Evolutionary conservation across 768 basidiomycete species (phyloP), one percentile per base, ranked within the genome.

Genomic region (Piloderma croceum): DNA sequence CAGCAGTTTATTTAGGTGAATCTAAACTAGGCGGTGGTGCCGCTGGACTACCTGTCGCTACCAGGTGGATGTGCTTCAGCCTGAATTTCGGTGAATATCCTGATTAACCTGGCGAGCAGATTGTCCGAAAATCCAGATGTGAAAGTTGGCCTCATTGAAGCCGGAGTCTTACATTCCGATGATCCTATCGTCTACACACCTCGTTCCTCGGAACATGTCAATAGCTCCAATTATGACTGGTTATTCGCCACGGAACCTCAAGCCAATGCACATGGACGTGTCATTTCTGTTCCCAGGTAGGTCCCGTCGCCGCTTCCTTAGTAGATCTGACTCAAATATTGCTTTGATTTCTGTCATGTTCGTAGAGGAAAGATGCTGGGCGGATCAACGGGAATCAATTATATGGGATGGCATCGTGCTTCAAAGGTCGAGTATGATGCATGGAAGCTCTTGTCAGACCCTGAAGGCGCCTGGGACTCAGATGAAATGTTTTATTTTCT

Each of bases 91-190:
- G n/a, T n/a, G n/a, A n/a, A n/a, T n/a, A n/a, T n/a, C n/a, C n/a
- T n/a, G n/a, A n/a, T n/a, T n/a, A 27, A 12, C 41, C 11, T 31
- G 9, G 15, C 3, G 21, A 22, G 18, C n/a, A 31, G 22, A n/a
- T 15, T 47, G 5, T 22, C 43, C n/a, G 42, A 45, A 32, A 18
- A 18, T 25, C 21, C 39, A 19, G 5, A 15, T 25, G 38, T 41
- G 32, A 53, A 39, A 5, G 53, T 54, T 11, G 53, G 53, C n/a
- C 38, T 54, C 21, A 45, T 54, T 22, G 53, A 54, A 29, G 53
- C 53, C 18, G 53, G 53, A 6, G 31, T 15, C 21, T 41, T 46
- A 29, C 32, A 41, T 18, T 25, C 21, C 10, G 40, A 50, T 37
- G 53, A 54, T 23, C 43, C 49, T 5, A 20, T 51, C 11, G 43